Percentiles rank a stretch among this genome's conserved stretches.
Conservation (phyloP, 805 yeast species). For the Metschnikowia reukaufii region DNA sequence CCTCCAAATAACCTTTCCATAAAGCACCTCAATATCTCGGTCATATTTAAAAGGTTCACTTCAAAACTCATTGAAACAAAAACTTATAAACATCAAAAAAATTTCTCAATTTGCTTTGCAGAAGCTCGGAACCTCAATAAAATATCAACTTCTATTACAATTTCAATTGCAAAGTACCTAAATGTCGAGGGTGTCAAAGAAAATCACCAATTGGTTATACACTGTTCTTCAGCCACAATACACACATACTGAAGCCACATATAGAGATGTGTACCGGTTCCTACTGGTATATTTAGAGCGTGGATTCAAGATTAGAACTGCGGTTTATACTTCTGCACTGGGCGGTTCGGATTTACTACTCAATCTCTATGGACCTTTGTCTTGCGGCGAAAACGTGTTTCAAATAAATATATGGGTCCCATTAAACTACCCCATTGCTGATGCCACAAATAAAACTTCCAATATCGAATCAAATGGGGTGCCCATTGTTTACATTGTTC, state of each 20-base stretch:
- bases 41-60: not conserved
- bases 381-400: slow-evolving; percentile 23
- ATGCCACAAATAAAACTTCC: not conserved
- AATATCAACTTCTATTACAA: too few relatives aligned
- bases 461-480: slow-evolving; percentile 33
- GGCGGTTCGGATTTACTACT: slow-evolving; percentile 64
- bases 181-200: slow-evolving; percentile 30
- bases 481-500: slow-evolving; percentile 66
- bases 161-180: too few relatives aligned
- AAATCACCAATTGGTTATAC: slow-evolving; percentile 41
- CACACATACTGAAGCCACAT: slow-evolving; percentile 53
- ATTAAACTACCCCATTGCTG: slow-evolving; percentile 56
- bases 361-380: slow-evolving; percentile 59
- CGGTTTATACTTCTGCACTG: slow-evolving; percentile 45
- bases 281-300: slow-evolving; percentile 46
- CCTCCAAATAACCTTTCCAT: not conserved
- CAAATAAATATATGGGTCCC: slow-evolving; percentile 82
- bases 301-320: slow-evolving; percentile 69
- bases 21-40: not conserved
- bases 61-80: not conserved
- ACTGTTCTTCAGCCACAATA: slow-evolving; percentile 54
- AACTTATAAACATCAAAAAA: too few relatives aligned
- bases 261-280: slow-evolving; percentile 59
- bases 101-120: not conserved
- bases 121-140: not conserved